Conservation (phyloP, 441 rosid species). For the Jatropha multifida region DNA sequence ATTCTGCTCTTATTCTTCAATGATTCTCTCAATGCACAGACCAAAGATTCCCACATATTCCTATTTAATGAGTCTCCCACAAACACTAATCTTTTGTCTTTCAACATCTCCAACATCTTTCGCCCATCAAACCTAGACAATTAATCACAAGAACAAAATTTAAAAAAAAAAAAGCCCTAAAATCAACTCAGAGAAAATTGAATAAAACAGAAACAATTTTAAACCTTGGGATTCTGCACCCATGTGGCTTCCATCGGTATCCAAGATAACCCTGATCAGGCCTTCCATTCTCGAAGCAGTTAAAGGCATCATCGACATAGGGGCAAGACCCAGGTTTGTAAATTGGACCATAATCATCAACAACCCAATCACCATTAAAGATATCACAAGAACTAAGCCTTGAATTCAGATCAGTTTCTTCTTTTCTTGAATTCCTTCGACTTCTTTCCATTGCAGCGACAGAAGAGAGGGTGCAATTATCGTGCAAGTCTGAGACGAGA, state of each 20-base stretch:
- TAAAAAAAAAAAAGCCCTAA: background rate
- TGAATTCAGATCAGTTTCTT: slow-evolving; percentile 19
- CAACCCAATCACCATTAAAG: slow-evolving; percentile 67
- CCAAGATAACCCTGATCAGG: slow-evolving; percentile 48
- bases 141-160: background rate
- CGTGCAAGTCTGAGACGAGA: slow-evolving; percentile 31
- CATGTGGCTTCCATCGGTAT: slow-evolving; percentile 63
- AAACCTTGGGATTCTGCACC: slow-evolving; percentile 71
- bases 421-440: slow-evolving; percentile 30
- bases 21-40: slow-evolving; percentile 58
- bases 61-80: slow-evolving; percentile 74
- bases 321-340: slow-evolving; percentile 70
- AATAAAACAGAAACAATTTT: background rate
- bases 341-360: slow-evolving; percentile 52
- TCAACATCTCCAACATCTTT: slow-evolving; percentile 57
- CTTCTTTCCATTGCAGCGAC: slow-evolving; percentile 37
- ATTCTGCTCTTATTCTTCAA: slow-evolving; percentile 51
- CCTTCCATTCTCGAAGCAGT: slow-evolving; percentile 65
- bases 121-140: slow-evolving; percentile 56
- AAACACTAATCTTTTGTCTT: slow-evolving; percentile 60
- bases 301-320: slow-evolving; percentile 54
- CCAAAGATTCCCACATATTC: slow-evolving; percentile 87
- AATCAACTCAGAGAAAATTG: background rate
- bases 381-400: slow-evolving; percentile 54
- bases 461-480: slow-evolving; percentile 45